Base-by-base conservation (phyloP, 805 yeast genomes). In the Ogataea nitratoaversa region DNA sequence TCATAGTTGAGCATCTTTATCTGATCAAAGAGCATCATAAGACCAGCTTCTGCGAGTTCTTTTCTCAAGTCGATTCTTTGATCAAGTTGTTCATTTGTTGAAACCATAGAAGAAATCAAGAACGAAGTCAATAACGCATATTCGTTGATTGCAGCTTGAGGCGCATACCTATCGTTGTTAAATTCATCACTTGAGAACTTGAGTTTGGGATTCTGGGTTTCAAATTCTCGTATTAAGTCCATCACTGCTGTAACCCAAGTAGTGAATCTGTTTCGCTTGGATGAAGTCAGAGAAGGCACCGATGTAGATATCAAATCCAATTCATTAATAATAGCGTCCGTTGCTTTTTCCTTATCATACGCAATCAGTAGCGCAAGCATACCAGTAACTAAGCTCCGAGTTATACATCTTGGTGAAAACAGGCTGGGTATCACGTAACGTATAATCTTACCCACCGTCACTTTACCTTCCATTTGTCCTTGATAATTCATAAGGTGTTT, bases 331-430 rank as follows among this genome's bases (percentile, higher is more conserved):
- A 56, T 43, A 6, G 37, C 29, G n/a, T 32, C 28, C 1, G 56
- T 28, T 5, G 60, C 53, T 2, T 39, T 25, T 13, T 40, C 18
- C n/a, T 43, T 46, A 13, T 46, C 46, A 27, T 57, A 52, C 0
- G 57, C 57, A 18, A 59, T 42, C 8, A 82, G 54, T 36, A 78
- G 72, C 19, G 78, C 72, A 37, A 89, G 65, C 47, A 90, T 74
- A 45, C 90, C 96, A 2, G 91, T 82, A 1, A 88, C 93, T 28
- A 82, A 67, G 49, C 79, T 83, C 48, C 96, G 70, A 0, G 97
- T 88, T 2, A 81, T 66, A 27, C 89, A 64, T 40, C 86, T 71
- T 0, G 89, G 80, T 3, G 96, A 86, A 8, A 84, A 59, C 34
- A 93, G 65, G 8, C 93, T 85, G 28, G 85, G 79, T 0, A 86